phyloP scores from a whole-genome alignment of 164 flowering plant species.

The grape (Vitis vinifera) region ASM3070453v1 NC_081812.1:21385501-21386000 shows the following conservation, averaged over 20 bases:
- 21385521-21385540: neutral
- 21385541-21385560: constrained; percentile 6
- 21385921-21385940: constrained; percentile 53
- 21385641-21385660: constrained; percentile 41
- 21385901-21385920: constrained; percentile 22
- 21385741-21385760: constrained; percentile 47
- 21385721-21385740: constrained; percentile 40
- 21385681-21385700: constrained; percentile 1
- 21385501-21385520: constrained; percentile 2
- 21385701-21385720: constrained; percentile 7
- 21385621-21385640: constrained; percentile 79
- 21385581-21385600: constrained; percentile 82
- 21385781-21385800: constrained; percentile 29
- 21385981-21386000: constrained; percentile 98
- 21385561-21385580: constrained; percentile 54
- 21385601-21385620: constrained; percentile 85
- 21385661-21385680: constrained; percentile 4
- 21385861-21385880: constrained; percentile 17
- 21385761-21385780: constrained; percentile 60
- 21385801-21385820: constrained; percentile 25
- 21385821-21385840: constrained; percentile 14
- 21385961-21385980: constrained; percentile 99
- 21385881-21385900: constrained; percentile 22
- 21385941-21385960: constrained; percentile 81
- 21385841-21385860: constrained; percentile 30